Evolutionary conservation across 164 flowering plant genomes (phyloP), one percentile per base, ranked within the genome.

Genomic region (Paratinospora sagittata): DNA sequence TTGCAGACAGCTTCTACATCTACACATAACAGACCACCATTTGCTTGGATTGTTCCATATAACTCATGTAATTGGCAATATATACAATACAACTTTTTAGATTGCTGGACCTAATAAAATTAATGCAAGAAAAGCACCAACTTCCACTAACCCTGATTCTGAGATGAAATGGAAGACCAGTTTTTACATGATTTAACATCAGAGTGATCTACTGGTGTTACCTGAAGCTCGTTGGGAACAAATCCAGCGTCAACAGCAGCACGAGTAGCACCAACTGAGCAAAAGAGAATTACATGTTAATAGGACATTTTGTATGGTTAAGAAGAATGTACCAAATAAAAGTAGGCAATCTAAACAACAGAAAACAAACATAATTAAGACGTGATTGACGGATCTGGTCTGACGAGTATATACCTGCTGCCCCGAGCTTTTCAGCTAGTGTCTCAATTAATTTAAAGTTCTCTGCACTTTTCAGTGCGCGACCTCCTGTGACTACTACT

Each of bases 161-260:
- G 36, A 23, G 23, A 30, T 23, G 8, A 65, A 7, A 63, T 6
- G 52, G 12, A 58, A 37, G 39, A 8, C 33, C 8, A 3, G n/a
- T n/a, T n/a, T n/a, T n/a, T n/a, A n/a, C n/a, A n/a, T n/a, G n/a
- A n/a, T n/a, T n/a, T n/a, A n/a, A n/a, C n/a, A n/a, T n/a, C n/a
- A n/a, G n/a, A n/a, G n/a, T 12, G 8, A 23, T 23, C 8, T 16
- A 19, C 36, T 26, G 3, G 21, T 57, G 26, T 80, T 84, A 95
- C 99, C 99, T 96, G 99, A 57, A 93, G 90, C 52, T 96, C 99
- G 79, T 96, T 96, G 23, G 98, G 95, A 78, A 93, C 97, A 84
- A 81, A 93, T 74, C 97, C 97, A 0, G 97, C 95, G 86, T 96
- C 99, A 74, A 96, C 99, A 73, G 97, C 99, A 78, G 99, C 99